Evolutionary conservation across 768 basidiomycete species (phyloP).

Genomic region (Stropharia rugosoannulata): DNA sequence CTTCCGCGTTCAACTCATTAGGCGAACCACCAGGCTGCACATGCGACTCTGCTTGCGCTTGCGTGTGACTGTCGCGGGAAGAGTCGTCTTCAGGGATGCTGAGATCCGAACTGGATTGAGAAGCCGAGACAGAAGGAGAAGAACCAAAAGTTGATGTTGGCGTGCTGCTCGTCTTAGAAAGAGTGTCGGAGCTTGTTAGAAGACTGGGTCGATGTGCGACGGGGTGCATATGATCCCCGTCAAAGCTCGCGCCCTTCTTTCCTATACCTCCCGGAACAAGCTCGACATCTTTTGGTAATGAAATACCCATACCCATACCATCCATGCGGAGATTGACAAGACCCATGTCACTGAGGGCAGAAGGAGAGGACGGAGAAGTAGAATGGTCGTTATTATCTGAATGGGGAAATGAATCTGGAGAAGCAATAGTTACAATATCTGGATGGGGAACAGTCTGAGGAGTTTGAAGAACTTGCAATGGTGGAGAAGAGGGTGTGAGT

Average conservation of each 20-base stretch:
- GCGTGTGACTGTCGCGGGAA: not conserved
- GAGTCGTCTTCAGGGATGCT: not conserved
- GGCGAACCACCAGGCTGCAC: too few relatives aligned
- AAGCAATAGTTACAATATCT: conserved; percentile 2
- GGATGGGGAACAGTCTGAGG: not conserved
- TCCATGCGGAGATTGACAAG: not conserved
- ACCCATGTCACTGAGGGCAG: not conserved
- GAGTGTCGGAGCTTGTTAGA: not conserved
- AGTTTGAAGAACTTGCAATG: not conserved
- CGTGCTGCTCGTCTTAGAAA: not conserved
- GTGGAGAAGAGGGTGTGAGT: not conserved
- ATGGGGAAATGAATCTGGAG: not conserved
- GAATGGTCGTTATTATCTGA: not conserved
- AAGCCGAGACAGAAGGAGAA: not conserved
- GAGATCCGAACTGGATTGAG: conserved; percentile 1
- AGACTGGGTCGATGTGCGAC: conserved; percentile 31
- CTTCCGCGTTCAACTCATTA: not conserved
- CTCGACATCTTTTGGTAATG: not conserved
- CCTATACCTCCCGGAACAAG: not conserved
- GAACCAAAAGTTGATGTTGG: not conserved
- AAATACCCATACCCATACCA: not conserved
- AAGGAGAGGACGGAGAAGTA: not conserved
- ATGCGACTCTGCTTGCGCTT: not conserved
- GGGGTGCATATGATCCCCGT: conserved; percentile 55
- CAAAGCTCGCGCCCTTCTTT: conserved; percentile 25